Evolutionary conservation across 225 moss, liverwort and hornwort species (phyloP), one percentile per base, ranked within the genome.

Genomic region (Straminergon stramineum): DNA sequence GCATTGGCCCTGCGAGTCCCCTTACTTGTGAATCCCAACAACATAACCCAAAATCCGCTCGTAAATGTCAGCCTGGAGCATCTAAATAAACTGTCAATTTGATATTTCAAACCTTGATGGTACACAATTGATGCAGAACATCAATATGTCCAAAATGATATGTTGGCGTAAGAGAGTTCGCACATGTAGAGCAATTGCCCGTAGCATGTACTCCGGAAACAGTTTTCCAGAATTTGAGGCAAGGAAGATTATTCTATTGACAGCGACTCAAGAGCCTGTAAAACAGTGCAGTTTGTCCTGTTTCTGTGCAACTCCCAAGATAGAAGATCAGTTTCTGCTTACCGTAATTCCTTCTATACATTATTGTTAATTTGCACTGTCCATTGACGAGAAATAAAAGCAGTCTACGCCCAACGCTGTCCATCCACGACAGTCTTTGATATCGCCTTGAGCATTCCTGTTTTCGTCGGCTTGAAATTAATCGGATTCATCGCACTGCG

Each of bases 401-500:
- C 55, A 27, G 56, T 62, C 81, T 85, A 73, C 74, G 41, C 2
- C 70, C 77, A 79, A 55, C 88, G 81, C 70, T 63, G 68, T 84
- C 90, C 94, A 61, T 90, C 89, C 60, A 10, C 48, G 41, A 93
- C 66, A 60, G 94, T 93, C 71, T 93, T 94, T 53, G 93, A 88
- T 79, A 90, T 88, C 75, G 89, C 88, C 91, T 92, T 94, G 79
- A 94, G 78, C 67, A 92, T 74, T 83, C 93, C 94, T 70, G 89
- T 51, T 64, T 74, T 93, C 27, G 94, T 87, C 64, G 91, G 91
- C 81, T 67, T 93, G 66, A 71, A 93, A 65, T 67, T 48, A 6
- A 68, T 45, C 28, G 95, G 95, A 84, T 95, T 82, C 84, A 89
- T 87, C 35, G 94, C 95, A 90, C 90, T 95, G 17, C 95, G 95